Conservation (phyloP, 148 eudicot genomes). For the Suaeda aralocaspica region DNA sequence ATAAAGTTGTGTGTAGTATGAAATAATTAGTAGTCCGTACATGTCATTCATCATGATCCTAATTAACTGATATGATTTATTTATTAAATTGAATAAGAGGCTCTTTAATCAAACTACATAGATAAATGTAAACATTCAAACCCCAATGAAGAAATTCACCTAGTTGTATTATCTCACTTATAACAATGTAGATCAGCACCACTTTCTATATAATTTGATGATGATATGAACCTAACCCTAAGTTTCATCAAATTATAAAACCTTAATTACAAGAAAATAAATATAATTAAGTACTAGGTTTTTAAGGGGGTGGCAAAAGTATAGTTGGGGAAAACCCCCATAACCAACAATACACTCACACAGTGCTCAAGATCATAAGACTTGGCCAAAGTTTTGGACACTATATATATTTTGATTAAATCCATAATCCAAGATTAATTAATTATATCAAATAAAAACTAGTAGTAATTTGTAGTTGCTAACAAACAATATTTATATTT, state of each 20-base stretch:
- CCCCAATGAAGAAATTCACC: slow-evolving; percentile 12
- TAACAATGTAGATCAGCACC: slow-evolving; percentile 11
- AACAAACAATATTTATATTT: too few relatives aligned
- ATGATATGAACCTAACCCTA: slow-evolving; percentile 28
- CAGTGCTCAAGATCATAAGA: slow-evolving; percentile 17
- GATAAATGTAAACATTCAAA: slow-evolving; percentile 2
- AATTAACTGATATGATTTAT: too few relatives aligned
- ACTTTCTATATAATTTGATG: slow-evolving; percentile 11
- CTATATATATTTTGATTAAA: background rate
- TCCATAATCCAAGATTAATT: slow-evolving; percentile 6
- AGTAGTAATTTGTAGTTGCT: too few relatives aligned
- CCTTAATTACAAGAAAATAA: background rate
- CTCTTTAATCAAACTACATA: slow-evolving; percentile 21
- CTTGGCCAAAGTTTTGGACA: slow-evolving; percentile 8
- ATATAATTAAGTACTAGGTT: slow-evolving; percentile 25
- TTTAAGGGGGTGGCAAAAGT: background rate
- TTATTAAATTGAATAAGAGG: slow-evolving; percentile 1
- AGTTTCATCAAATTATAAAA: slow-evolving; percentile 17
- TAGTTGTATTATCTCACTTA: slow-evolving; percentile 2
- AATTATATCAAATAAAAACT: background rate
- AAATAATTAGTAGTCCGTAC: too few relatives aligned
- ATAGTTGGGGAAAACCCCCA: background rate
- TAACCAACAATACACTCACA: slow-evolving; percentile 11
- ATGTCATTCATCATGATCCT: too few relatives aligned
- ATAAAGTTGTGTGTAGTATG: background rate